Conservation (phyloP, 2,329 filamentous ascomycete genomes). For the Fusarium sp. region DNA sequence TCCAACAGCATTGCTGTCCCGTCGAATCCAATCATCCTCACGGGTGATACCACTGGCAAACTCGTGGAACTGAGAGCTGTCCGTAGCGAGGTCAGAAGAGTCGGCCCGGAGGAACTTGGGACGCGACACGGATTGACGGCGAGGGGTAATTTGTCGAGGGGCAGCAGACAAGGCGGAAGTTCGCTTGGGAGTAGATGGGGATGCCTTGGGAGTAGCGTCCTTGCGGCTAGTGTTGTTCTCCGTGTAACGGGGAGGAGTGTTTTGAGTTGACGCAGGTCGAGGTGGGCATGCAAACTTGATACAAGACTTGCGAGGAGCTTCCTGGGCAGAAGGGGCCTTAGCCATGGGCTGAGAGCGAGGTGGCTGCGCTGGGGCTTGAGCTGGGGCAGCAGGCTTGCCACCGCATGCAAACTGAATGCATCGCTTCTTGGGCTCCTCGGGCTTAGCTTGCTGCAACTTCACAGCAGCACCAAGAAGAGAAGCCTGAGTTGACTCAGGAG, state of each 20-base stretch:
- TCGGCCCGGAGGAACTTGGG: conserved; percentile 64
- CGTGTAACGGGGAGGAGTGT: conserved; percentile 50
- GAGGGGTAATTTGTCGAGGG: conserved; percentile 42
- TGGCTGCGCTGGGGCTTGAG: conserved; percentile 27
- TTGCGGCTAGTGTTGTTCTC: conserved; percentile 9
- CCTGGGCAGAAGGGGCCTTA: conserved; percentile 51
- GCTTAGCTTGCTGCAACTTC: conserved; percentile 30
- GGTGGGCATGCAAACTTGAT: conserved; percentile 82
- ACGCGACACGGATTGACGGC: conserved; percentile 42
- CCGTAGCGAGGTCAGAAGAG: conserved; percentile 62
- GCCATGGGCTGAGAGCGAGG: conserved; percentile 51
- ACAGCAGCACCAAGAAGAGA: conserved; percentile 43
- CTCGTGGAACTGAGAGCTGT: conserved; percentile 81
- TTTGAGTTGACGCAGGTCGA: conserved; percentile 58
- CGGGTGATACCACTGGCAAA: conserved; percentile 86
- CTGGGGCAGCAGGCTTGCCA: conserved; percentile 65
- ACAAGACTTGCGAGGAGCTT: conserved; percentile 65
- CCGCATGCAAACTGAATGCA: conserved; percentile 93
- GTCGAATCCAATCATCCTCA: conserved; percentile 90
- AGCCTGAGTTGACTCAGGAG: conserved; percentile 42
- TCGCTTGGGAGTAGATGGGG: conserved; percentile 50
- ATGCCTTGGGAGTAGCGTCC: conserved; percentile 32
- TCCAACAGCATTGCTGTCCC: conserved; percentile 71
- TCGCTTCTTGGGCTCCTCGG: conserved; percentile 75
- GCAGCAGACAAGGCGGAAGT: conserved; percentile 42